Percentiles rank a stretch among this genome's conserved stretches.
Conservation (phyloP, 345 rosid species). For the Hypericum androsaemum region DNA sequence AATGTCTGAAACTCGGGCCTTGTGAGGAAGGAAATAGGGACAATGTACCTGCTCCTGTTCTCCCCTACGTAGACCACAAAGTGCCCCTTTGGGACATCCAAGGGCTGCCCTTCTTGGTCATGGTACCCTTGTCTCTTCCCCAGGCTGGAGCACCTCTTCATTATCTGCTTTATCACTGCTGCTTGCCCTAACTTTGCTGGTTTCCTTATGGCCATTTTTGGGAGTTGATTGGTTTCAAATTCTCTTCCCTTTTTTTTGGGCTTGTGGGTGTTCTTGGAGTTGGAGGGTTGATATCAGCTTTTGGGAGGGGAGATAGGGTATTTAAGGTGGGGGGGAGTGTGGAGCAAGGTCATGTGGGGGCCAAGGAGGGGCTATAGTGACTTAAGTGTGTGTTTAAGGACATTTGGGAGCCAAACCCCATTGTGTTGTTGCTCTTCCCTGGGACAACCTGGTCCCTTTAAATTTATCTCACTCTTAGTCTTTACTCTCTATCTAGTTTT, state of each 20-base stretch:
- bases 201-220: neutral
- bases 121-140: constrained; percentile 1
- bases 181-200: neutral
- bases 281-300: no score
- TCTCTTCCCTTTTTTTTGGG: neutral
- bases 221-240: neutral
- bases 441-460: no score
- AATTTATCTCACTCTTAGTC: no score
- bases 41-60: constrained; percentile 7
- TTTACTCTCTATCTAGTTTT: no score
- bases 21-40: neutral
- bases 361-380: neutral
- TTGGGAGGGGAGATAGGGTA: neutral
- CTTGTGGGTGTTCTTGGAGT: neutral
- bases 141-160: constrained; percentile 5
- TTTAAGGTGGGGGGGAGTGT: neutral
- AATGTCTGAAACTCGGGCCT: constrained; percentile 1
- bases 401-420: no score
- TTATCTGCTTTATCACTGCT: neutral
- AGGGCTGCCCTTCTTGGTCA: neutral
- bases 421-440: no score
- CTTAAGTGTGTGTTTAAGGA: neutral
- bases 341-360: neutral
- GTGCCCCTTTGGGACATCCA: constrained; percentile 3
- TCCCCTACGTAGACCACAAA: constrained; percentile 5